Conservation (phyloP, 768 basidiomycete genomes). For the Obba rivulosa region DNA sequence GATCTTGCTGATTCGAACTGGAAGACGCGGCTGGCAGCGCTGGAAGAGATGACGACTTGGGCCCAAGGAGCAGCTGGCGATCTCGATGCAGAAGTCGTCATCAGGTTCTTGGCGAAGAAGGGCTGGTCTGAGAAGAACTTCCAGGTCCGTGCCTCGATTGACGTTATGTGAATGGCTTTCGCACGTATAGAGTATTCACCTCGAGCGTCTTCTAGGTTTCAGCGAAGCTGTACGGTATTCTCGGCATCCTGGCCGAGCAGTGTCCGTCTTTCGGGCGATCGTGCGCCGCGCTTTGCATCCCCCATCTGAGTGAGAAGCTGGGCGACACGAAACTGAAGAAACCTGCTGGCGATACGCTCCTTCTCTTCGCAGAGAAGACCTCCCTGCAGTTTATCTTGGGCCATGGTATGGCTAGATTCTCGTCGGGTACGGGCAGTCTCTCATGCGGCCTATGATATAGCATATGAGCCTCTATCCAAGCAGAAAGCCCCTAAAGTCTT, state of each 20-base stretch:
- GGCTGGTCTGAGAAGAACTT: slow-evolving; percentile 99
- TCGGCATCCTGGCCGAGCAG: slow-evolving; percentile 65
- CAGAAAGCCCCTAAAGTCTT: slow-evolving; percentile 97
- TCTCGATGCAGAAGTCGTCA: slow-evolving; percentile 83
- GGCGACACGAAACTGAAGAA: slow-evolving; percentile 97
- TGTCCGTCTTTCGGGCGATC: slow-evolving; percentile 84
- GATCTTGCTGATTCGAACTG: slow-evolving; percentile 86
- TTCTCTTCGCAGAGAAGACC: slow-evolving; percentile 82
- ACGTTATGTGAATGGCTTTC: not conserved
- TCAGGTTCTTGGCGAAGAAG: slow-evolving; percentile 84
- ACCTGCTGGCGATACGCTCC: slow-evolving; percentile 85
- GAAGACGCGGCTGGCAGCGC: slow-evolving; percentile 84
- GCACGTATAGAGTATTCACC: not conserved
- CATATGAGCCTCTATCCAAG: slow-evolving; percentile 88
- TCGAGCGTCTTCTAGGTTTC: slow-evolving; percentile 58
- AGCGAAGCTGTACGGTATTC: slow-evolving; percentile 78
- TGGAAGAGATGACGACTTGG: slow-evolving; percentile 86
- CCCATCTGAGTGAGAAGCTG: slow-evolving; percentile 87
- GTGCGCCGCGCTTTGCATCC: slow-evolving; percentile 74
- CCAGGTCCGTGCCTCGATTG: slow-evolving; percentile 47
- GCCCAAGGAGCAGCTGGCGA: slow-evolving; percentile 58
- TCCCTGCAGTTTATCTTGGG: slow-evolving; percentile 91
- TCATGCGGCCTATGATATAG: slow-evolving; percentile 35
- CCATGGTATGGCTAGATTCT: slow-evolving; percentile 56
- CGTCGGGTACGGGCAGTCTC: slow-evolving; percentile 8